Evolutionary conservation across 1,139 yeast species (phyloP), one percentile per base, ranked within the genome.

Genomic region (Hanseniaspora sp.): DNA sequence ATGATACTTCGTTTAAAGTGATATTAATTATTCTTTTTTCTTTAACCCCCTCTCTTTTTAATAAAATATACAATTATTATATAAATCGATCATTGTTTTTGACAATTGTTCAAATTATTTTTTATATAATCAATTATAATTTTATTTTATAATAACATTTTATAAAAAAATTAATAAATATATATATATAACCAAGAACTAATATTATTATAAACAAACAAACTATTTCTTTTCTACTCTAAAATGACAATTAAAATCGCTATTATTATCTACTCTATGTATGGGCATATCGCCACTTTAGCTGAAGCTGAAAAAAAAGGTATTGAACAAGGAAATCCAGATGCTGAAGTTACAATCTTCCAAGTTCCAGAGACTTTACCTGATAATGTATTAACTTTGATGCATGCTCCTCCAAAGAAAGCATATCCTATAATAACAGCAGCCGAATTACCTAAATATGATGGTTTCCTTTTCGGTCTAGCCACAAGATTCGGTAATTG

Each of bases 401-500:
- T 86, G 74, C 79, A 79, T 62, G 90, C 92, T 58, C 83, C 87
- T 58, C 74, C 79, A 41, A 82, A 76, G 67, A 77, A 85, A 60
- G 76, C 78, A 61, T 80, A 76, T 70, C 94, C 94, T 67, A 73
- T 80, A 67, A 86, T 86, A 54, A 72, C 85, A 15, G 65, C 71
- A 28, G 82, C 75, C n/a, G 77, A 79, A 40, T 74, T 86, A 62
- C 68, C 70, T 35, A 69, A 75, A 61, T 85, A 82, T 71, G 94
- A 86, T 65, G 88, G 83, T 53, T 80, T 83, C 73, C 61, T 86
- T 61, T 83, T 86, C 59, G 95, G 95, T 67, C 70, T 85, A 60
- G 92, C 95, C 66, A 85, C 95, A 58, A 79, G 95, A 73, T 86
- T 68, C 68, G 95, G 95, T 71, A 82, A 77, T 72, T 74, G 77